Base-by-base conservation (phyloP, 768 basidiomycete genomes). In the Ramaria sp. region DNA sequence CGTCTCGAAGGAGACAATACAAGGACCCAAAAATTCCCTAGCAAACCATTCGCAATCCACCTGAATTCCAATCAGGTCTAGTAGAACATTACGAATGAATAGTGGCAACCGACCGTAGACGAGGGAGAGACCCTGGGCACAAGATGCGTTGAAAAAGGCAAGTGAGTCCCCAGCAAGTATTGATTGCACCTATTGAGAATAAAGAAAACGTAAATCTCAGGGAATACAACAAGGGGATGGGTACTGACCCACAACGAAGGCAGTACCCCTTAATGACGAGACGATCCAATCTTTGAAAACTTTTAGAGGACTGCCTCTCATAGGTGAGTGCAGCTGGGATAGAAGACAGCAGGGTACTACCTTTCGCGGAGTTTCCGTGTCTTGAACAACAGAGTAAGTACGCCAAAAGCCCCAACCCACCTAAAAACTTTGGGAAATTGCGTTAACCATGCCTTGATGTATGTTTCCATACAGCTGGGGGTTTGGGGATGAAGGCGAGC, bases 161-260 rank as follows among this genome's bases (percentile, higher is more conserved):
- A 1, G 48, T 50, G 18, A 50, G 48, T 6, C 48, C 48, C 48
- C 48, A 50, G 30, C 30, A 50, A 34, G 48, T 50, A 24, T 50
- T 50, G 48, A 50, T 50, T 32, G 48, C 10, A 34, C 48, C 48
- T 50, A n/a, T n/a, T 24, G 7, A 47, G 24, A 18, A 36, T 5
- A 28, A 32, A 50, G 28, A 15, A 3, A 12, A 34, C 36, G 13
- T 16, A 3, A 1, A 10, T 32, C 24, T 13, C 15, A 13, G 28
- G 30, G 15, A 32, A 3, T 28, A 32, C 6, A n/a, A 6, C 20
- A 10, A 24, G 34, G 4, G 30, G 15, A 36, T 36, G 18, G 30
- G 24, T 37, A 37, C 45, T 47, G 25, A 27, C 48, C 48, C 24
- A 50, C 48, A 22, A 50, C 32, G 34, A 50, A 50, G 13, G 48